Base-by-base conservation (phyloP, 148 eudicot species). In the Fagopyrum tataricum region DNA sequence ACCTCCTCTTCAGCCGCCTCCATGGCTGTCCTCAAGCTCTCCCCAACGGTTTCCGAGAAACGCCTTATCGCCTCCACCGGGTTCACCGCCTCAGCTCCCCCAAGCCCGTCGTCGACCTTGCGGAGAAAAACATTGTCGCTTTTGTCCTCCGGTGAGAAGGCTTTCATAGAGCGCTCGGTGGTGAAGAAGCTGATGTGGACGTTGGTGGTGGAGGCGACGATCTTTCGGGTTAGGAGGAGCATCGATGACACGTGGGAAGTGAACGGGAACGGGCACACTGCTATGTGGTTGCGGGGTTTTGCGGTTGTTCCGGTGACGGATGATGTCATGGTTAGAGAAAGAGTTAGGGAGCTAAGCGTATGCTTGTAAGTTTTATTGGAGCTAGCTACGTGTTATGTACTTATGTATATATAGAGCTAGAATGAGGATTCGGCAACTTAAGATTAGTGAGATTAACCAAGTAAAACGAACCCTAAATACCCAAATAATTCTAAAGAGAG, bases 1-100 rank as follows among this genome's bases (percentile, higher is more conserved):
- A 17, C 53, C 23, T 78, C 86, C 72, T 14, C 76, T 75, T 78
- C 82, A 2, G 66, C 66, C n/a, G 53, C 77, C 68, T 1, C 37
- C 68, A 85, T 47, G 15, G 78, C 80, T 12, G 7, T 66, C 70
- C 68, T 66, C 1, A 82, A 48, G 37, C 73, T 78, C 64, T 80
- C 82, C 55, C 70, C 58, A 11, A 76, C 85, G 15, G 14, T 79
- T 51, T 55, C 56, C 39, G 82, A 23, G 44, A 85, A 85, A 68
- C 77, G 39, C 53, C 64, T 24, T 0, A 85, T 75, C 2, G 24
- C 64, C 73, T 85, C 85, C 37, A 49, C 67, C 10, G 47, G 39
- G 37, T 24, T 21, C 9, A 23, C 11, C 66, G 37, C 11, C 4
- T 7, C 13, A 26, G 37, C 14, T 31, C 5, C 9, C 8, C 21